phyloP scores from a whole-genome alignment of 148 eudicot genomes.

The Drosera capensis region DNA sequence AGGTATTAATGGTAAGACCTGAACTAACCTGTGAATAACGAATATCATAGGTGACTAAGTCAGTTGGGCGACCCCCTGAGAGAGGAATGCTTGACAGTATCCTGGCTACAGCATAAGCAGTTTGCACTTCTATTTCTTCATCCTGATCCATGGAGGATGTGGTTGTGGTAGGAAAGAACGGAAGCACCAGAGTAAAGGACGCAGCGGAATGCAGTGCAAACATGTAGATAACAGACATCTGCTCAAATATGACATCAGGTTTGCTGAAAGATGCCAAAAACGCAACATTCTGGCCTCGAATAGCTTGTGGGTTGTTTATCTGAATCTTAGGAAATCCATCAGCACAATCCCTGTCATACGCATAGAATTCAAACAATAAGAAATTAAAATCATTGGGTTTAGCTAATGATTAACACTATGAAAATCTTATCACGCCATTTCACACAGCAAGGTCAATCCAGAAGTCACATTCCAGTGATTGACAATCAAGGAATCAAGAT shows the following conservation, averaged over 20 bases:
- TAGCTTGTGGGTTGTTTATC: slow-evolving; percentile 85
- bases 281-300: slow-evolving; percentile 86
- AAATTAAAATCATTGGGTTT: no score
- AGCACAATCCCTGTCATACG: slow-evolving; percentile 54
- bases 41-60: slow-evolving; percentile 81
- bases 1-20: no score
- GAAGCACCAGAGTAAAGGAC: slow-evolving; percentile 79
- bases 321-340: slow-evolving; percentile 95
- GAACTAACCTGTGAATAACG: no score
- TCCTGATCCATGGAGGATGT: slow-evolving; percentile 90
- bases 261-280: slow-evolving; percentile 92
- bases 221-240: slow-evolving; percentile 79
- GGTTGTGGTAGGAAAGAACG: slow-evolving; percentile 88
- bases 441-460: no score
- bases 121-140: slow-evolving; percentile 94
- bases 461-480: no score
- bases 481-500: no score
- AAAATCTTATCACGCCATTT: no score
- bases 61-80: slow-evolving; percentile 97
- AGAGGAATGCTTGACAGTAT: slow-evolving; percentile 83
- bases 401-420: no score
- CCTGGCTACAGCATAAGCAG: slow-evolving; percentile 96
- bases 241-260: slow-evolving; percentile 76
- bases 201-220: slow-evolving; percentile 81
- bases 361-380: background rate